A percentile compares a stretch with the other conserved stretches of the same genome.
Evolutionary conservation across 257 asterid species (phyloP).

Genomic region (Salvia hispanica): DNA sequence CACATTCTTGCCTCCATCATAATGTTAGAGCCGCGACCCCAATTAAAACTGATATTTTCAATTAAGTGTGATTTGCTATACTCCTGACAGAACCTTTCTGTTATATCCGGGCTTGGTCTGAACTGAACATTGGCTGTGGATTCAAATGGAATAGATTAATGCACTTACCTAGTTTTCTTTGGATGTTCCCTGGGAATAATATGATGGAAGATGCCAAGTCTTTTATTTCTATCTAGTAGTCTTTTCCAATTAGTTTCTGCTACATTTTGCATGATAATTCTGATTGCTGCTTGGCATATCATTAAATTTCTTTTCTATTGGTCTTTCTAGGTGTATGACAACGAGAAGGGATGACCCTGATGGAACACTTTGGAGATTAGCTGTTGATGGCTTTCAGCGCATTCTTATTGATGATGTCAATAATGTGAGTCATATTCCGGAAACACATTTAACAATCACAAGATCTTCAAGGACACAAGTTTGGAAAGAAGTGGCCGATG

Average conservation of each 20-base stretch:
- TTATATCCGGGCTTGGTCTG: conserved; percentile 6
- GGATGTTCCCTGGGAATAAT: background rate
- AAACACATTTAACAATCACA: conserved; percentile 39
- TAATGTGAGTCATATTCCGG: conserved; percentile 41
- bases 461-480: conserved; percentile 68
- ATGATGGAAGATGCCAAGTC: conserved; percentile 9
- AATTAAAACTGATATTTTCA: background rate
- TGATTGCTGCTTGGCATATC: conserved; percentile 19
- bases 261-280: conserved; percentile 5
- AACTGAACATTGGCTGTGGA: background rate
- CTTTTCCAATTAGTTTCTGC: conserved; percentile 29
- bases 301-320: conserved; percentile 7
- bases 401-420: conserved; percentile 65
- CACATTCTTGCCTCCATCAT: conserved; percentile 18
- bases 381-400: conserved; percentile 80
- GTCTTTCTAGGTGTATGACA: conserved; percentile 78
- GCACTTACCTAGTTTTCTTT: conserved; percentile 14
- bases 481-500: conserved; percentile 97
- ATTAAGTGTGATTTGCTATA: background rate
- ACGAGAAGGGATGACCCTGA: conserved; percentile 97
- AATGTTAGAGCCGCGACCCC: background rate
- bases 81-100: background rate
- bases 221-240: conserved; percentile 9
- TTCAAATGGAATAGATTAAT: conserved; percentile 7
- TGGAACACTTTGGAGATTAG: conserved; percentile 91